Percentiles rank a stretch among this genome's conserved stretches.
Evolutionary conservation across 2,329 filamentous ascomycete species (phyloP).

Genomic region (Venturia carpophila): DNA sequence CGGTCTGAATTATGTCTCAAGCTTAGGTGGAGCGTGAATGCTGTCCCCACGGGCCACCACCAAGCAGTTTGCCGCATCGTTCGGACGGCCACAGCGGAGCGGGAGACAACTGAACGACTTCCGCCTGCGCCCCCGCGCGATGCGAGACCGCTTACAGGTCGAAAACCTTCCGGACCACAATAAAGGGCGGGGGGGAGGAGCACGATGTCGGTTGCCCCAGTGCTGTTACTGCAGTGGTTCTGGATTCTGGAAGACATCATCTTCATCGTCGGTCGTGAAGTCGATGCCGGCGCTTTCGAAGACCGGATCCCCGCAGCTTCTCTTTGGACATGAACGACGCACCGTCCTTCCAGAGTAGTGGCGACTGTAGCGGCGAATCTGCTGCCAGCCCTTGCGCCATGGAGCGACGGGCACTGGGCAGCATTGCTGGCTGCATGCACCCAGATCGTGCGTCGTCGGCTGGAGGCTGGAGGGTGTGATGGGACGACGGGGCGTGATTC

Average conservation of each 20-base stretch:
- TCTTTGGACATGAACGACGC: neutral
- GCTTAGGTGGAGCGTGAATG: neutral
- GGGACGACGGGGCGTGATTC: neutral
- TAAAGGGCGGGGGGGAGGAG: neutral
- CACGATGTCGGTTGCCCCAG: neutral
- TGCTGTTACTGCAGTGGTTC: neutral
- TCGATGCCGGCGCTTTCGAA: neutral
- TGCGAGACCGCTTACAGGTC: neutral
- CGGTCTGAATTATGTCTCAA: neutral
- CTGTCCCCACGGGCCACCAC: neutral
- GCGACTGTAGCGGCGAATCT: neutral
- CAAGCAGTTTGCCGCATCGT: neutral
- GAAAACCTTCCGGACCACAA: neutral
- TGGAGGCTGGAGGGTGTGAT: neutral
- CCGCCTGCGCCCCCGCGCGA: neutral
- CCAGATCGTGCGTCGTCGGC: neutral
- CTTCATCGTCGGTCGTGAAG: neutral
- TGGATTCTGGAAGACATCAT: neutral
- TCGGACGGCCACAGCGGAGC: neutral
- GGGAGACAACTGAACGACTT: neutral
- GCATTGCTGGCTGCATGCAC: constrained; percentile 9
- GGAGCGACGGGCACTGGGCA: constrained; percentile 3
- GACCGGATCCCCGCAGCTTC: constrained; percentile 4
- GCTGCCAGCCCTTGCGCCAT: neutral
- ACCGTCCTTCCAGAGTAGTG: neutral